A percentile compares a stretch with the other conserved stretches of the same genome.
These are phyloP conservation scores for Plasmodium relictum DNA, from an alignment of 169 alveolate genomes.

Conservation along the genomic window DNA sequence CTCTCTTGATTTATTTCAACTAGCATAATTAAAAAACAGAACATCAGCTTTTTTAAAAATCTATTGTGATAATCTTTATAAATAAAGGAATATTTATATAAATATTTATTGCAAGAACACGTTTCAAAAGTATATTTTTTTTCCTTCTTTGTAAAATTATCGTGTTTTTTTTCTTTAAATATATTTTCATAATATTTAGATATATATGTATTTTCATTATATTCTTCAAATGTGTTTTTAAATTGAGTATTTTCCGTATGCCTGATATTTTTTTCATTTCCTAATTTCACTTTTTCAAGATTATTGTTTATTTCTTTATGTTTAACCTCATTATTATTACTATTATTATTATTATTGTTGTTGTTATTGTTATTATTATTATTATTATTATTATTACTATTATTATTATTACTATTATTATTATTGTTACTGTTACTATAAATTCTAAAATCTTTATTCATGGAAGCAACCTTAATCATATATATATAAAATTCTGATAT, in stretches of 20 bases:
- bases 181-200: neutral
- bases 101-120: conserved; percentile 46
- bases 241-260: neutral
- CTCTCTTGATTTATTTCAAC: conserved; percentile 39
- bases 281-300: neutral
- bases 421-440: neutral
- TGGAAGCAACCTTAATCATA: conserved; percentile 34
- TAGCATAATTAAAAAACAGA: conserved; percentile 59
- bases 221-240: neutral
- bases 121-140: conserved; percentile 25
- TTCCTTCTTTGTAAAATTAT: neutral
- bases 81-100: conserved; percentile 41
- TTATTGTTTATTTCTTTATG: neutral
- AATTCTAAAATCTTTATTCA: conserved; percentile 30
- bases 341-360: neutral
- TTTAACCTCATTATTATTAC: neutral
- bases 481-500: conserved; percentile 64
- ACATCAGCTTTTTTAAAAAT: conserved; percentile 53
- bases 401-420: neutral
- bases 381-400: neutral
- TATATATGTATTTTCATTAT: neutral
- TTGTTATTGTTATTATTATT: neutral
- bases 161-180: neutral
- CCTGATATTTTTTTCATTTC: neutral
- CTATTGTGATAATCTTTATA: conserved; percentile 6